Conservation (phyloP, 1,139 yeast genomes). For the Geotrichum macrosporum region DNA sequence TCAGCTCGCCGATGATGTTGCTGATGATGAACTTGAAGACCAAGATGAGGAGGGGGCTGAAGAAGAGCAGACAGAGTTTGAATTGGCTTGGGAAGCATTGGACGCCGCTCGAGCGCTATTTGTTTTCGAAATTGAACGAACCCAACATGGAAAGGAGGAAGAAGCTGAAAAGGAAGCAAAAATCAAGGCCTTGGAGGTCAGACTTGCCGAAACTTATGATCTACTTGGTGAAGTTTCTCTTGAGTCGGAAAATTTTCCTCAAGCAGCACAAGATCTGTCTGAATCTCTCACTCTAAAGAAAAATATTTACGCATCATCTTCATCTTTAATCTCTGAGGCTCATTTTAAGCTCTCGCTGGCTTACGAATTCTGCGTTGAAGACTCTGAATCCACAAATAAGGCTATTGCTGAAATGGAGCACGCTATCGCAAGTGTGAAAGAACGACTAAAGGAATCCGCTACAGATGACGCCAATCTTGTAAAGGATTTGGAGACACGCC, state of each 20-base stretch:
- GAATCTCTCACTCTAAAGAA: slow-evolving; percentile 54
- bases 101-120: slow-evolving; percentile 70
- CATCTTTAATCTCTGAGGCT: slow-evolving; percentile 68
- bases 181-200: slow-evolving; percentile 43
- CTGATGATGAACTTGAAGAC: slow-evolving; percentile 38
- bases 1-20: slow-evolving; percentile 35
- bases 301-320: slow-evolving; percentile 49
- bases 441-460: slow-evolving; percentile 41
- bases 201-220: slow-evolving; percentile 72
- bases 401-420: slow-evolving; percentile 54
- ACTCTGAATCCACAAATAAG: slow-evolving; percentile 38
- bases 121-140: slow-evolving; percentile 43
- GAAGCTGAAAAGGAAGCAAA: slow-evolving; percentile 27
- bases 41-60: slow-evolving; percentile 42
- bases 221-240: slow-evolving; percentile 83
- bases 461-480: slow-evolving; percentile 50
- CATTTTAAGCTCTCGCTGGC: slow-evolving; percentile 81
- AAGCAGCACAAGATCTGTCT: slow-evolving; percentile 65
- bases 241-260: slow-evolving; percentile 74
- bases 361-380: slow-evolving; percentile 61
- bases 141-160: slow-evolving; percentile 25
- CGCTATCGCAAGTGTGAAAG: slow-evolving; percentile 60
- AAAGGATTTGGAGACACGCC: slow-evolving; percentile 46
- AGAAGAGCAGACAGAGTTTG: slow-evolving; percentile 67
- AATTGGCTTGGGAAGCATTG: slow-evolving; percentile 80